A percentile compares a stretch with the other conserved stretches of the same genome.
Evolutionary conservation across 75 land plant species (phyloP).

Genomic region (Adiantum capillusveneris): DNA sequence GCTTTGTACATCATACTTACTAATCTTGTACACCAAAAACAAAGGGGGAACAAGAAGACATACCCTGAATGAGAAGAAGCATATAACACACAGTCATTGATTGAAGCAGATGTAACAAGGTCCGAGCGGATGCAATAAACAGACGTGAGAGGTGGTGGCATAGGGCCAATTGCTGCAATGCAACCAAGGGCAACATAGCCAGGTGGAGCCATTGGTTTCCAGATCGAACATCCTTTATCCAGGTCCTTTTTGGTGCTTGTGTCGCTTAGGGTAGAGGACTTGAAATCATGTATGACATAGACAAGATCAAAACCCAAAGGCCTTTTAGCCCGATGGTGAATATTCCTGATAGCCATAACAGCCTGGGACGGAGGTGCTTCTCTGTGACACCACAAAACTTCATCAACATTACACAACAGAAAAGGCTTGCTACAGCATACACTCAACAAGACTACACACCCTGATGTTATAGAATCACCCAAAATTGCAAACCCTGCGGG

Average conservation of each 20-base stretch:
- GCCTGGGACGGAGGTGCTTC: slow-evolving; percentile 88
- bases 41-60: too few relatives aligned
- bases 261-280: neutral
- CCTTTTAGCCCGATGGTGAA: slow-evolving; percentile 70
- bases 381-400: slow-evolving; percentile 36
- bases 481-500: slow-evolving; percentile 88
- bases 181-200: slow-evolving; percentile 80
- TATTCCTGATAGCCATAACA: slow-evolving; percentile 83
- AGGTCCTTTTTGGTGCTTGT: slow-evolving; percentile 4
- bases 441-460: slow-evolving; percentile 26
- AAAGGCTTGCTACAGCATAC: neutral
- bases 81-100: slow-evolving; percentile 66
- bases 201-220: slow-evolving; percentile 84
- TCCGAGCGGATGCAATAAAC: slow-evolving; percentile 82
- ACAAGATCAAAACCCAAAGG: slow-evolving; percentile 69
- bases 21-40: too few relatives aligned
- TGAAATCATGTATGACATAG: slow-evolving; percentile 30
- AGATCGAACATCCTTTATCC: slow-evolving; percentile 63
- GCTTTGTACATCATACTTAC: too few relatives aligned
- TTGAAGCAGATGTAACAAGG: slow-evolving; percentile 65
- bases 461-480: slow-evolving; percentile 87
- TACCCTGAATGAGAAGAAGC: slow-evolving; percentile 50
- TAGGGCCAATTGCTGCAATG: slow-evolving; percentile 58
- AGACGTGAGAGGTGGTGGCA: slow-evolving; percentile 60
- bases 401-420: neutral